Conservation (phyloP, 805 yeast species). For the Myxozyma kluyveri region DNA sequence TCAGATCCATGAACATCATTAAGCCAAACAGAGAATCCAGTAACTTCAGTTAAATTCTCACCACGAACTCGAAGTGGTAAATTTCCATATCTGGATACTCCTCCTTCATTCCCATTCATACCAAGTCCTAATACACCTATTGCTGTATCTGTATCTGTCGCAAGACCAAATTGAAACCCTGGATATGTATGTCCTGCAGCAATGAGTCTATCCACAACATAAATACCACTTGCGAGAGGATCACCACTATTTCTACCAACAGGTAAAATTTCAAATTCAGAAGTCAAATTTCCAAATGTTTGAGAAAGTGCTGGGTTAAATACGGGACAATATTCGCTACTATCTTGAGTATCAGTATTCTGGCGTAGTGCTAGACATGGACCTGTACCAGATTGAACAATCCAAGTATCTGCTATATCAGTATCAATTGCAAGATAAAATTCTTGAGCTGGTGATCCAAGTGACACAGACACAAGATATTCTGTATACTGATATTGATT, state of each 20-base stretch:
- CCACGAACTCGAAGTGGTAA: conserved; percentile 39
- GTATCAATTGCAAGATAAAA: conserved; percentile 63
- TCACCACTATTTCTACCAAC: conserved; percentile 51
- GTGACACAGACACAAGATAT: conserved; percentile 35
- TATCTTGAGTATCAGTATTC: background rate
- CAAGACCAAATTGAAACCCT: conserved; percentile 66
- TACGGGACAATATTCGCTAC: conserved; percentile 30
- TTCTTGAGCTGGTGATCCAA: conserved; percentile 59
- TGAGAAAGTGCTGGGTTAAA: conserved; percentile 35
- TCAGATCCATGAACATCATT: conserved; percentile 35
- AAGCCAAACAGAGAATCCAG: conserved; percentile 50
- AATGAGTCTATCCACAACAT: conserved; percentile 62
- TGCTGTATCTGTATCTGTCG: conserved; percentile 66
- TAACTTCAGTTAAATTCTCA: conserved; percentile 43
- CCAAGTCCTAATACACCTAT: conserved; percentile 51
- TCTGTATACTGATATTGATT: conserved; percentile 5
- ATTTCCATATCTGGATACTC: conserved; percentile 34
- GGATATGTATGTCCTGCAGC: conserved; percentile 50
- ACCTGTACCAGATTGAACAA: conserved; percentile 31
- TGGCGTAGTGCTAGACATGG: no score
- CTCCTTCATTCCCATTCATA: conserved; percentile 37
- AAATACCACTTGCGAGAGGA: conserved; percentile 52
- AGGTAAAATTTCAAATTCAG: conserved; percentile 35
- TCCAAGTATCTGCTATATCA: conserved; percentile 75
- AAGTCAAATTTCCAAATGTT: conserved; percentile 28